Conservation (phyloP, 2,329 filamentous ascomycete species). For the Xylariaceae sp. region DNA sequence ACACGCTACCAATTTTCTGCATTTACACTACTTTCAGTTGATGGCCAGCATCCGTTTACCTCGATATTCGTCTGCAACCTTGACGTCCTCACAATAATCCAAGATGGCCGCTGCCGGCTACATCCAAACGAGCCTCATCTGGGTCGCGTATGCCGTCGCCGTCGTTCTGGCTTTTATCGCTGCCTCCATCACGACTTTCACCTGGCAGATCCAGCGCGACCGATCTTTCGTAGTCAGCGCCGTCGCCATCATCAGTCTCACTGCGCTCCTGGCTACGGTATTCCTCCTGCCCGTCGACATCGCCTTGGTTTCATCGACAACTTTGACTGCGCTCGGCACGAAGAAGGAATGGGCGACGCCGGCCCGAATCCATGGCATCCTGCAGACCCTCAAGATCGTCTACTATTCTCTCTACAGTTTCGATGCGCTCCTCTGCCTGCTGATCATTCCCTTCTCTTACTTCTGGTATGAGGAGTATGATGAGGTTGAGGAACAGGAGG, state of each 20-base stretch:
- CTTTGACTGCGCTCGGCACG: constrained; percentile 64
- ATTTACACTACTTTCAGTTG: not conserved
- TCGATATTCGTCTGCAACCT: no score
- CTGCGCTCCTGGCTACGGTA: constrained; percentile 82
- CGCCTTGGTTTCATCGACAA: constrained; percentile 86
- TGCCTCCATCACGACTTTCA: constrained; percentile 79
- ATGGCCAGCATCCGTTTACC: not conserved
- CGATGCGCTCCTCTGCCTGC: constrained; percentile 80
- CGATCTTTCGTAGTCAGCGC: constrained; percentile 75
- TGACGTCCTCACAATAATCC: not conserved
- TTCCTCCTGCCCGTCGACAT: constrained; percentile 93
- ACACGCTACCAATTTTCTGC: no score
- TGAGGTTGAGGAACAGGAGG: constrained; percentile 77
- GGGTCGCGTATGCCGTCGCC: constrained; percentile 85
- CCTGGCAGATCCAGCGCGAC: constrained; percentile 85
- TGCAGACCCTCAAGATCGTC: constrained; percentile 75
- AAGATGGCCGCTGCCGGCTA: constrained; percentile 45
- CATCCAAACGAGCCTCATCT: constrained; percentile 86
- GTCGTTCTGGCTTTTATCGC: constrained; percentile 66
- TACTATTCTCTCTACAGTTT: constrained; percentile 93
- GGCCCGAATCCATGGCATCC: constrained; percentile 69
- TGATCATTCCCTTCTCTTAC: constrained; percentile 92
- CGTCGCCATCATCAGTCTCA: constrained; percentile 82
- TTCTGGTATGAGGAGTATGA: constrained; percentile 99
- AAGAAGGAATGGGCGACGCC: constrained; percentile 96